Evolutionary conservation across 1,139 yeast genomes (phyloP).

Genomic region (Torulaspora pretoriensis): DNA sequence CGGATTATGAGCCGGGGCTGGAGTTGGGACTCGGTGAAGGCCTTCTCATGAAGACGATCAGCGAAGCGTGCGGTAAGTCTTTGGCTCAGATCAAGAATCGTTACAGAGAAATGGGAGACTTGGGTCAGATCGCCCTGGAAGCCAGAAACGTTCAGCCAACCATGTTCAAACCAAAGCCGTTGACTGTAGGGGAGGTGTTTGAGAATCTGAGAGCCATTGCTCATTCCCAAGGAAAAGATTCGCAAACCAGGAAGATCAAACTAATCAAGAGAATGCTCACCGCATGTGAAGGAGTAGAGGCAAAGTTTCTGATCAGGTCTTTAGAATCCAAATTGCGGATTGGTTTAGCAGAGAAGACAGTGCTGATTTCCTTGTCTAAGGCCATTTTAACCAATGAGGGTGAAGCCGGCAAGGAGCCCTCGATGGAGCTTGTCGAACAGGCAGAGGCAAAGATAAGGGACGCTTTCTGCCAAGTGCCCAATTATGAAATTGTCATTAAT

Average conservation of each 20-base stretch:
- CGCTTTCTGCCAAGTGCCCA: constrained; percentile 88
- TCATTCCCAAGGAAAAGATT: constrained; percentile 70
- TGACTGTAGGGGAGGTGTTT: constrained; percentile 72
- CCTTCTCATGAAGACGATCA: constrained; percentile 76
- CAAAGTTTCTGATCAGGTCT: constrained; percentile 84
- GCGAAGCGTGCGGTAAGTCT: constrained; percentile 86
- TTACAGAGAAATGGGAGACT: constrained; percentile 77
- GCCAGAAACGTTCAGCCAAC: constrained; percentile 84
- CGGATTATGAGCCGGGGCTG: constrained; percentile 83
- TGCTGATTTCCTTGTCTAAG: constrained; percentile 75
- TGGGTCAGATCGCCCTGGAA: constrained; percentile 82
- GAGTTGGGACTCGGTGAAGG: constrained; percentile 94
- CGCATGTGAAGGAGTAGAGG: constrained; percentile 83
- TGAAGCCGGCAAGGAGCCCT: constrained; percentile 24
- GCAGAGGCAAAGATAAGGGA: constrained; percentile 82
- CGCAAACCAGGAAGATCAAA: constrained; percentile 72
- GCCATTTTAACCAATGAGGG: constrained; percentile 66
- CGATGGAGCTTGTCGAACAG: constrained; percentile 41
- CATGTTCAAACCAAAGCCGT: constrained; percentile 86
- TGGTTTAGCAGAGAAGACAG: constrained; percentile 92
- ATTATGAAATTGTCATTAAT: constrained; percentile 71
- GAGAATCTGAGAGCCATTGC: constrained; percentile 74
- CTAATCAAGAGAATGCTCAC: constrained; percentile 80
- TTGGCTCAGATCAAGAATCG: constrained; percentile 66
- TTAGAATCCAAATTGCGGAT: constrained; percentile 90